Base-by-base conservation (phyloP, 768 basidiomycete species). In the Trametes cubensis region DNA sequence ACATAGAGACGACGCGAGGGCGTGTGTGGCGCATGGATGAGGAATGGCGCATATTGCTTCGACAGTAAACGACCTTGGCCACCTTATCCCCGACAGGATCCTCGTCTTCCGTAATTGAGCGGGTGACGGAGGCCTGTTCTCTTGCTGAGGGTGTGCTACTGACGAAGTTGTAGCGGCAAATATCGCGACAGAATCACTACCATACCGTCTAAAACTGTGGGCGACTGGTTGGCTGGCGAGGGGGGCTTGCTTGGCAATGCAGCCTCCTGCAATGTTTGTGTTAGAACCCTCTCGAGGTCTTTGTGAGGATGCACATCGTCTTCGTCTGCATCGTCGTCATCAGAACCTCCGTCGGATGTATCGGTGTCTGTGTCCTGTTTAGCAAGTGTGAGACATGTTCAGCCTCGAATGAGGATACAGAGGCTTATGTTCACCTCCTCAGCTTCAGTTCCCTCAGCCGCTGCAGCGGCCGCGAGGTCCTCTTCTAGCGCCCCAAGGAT, bases 21-120 rank as follows among this genome's bases (percentile, higher is more conserved):
- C 82, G 74, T 97, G 92, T 0, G 92, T 94, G 4, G 94, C 87
- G 4, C 85, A 86, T 4, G 94, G 94, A 65, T 95, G 91, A 1
- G 95, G 92, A 58, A 98, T 85, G 20, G 94, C 94, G 64, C 90
- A 93, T 62, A 96, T 85, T 18, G 95, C 94, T 75, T 96, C 95
- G 6, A 97, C 88, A 7, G 89, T 88, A 72, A 88, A 93, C 0
- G 91, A 82, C 30, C 85, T 81, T n/a, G 84, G 85, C 17, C 71
- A 67, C 14, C 41, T 67, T 61, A 69, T 70, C 67, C 46, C 69
- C 61, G 68, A 72, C 60, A 64, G 75, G 68, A 89, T 65, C 10
- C 71, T 71, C 38, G 76, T 78, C 68, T 79, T 84, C 30, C 88
- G 86, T 26, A 79, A 65, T 47, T 78, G 78, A 14, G 85, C 83